Evolutionary conservation across 2,329 filamentous ascomycete species (phyloP), one percentile per base, ranked within the genome.

Genomic region (Cladosporium velox): DNA sequence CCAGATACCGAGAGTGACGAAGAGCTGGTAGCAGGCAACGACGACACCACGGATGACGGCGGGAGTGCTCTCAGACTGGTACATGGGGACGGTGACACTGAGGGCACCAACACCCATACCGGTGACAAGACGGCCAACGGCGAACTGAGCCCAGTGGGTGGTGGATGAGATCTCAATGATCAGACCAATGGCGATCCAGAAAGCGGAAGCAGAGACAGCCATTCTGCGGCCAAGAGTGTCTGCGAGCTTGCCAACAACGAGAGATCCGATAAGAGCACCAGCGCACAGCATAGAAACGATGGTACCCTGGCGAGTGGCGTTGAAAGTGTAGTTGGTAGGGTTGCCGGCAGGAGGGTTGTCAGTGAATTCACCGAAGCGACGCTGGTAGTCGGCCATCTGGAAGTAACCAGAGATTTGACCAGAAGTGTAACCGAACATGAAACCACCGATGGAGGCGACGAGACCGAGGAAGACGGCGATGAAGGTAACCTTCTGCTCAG

Each of bases 31-130:
- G 4, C 76, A 79, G 15, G 79, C 76, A n/a, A 90, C 85, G 52
- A 90, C 84, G 38, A 86, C 84, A 70, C 87, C 88, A 70, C 88
- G 86, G 67, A 90, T 88, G 71, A 87, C 82, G 21, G 83, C 82
- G 4, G 88, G 88, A 1, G 86, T 83, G 62, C 83, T 87, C 73
- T 90, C 88, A 49, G 85, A 85, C 76, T 90, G 87, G 76, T 87
- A 90, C 82, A 90, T 87, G 66, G 88, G 88, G 2, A 90, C 87
- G 41, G 86, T 82, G 38, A 90, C 85, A 10, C 78, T 80, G 21
- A 82, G 73, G n/a, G 76, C 75, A 38, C 80, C 80, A 44, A 82
- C 78, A 54, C 80, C 80, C 10, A 82, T 68, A 70, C 80, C 80
- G 55, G 78, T 78, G 30, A 81, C 73, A 38, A 80, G 75, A 59